phyloP scores from a whole-genome alignment of 2,329 filamentous ascomycete species.

The Clonostachys rhizophaga region DNA sequence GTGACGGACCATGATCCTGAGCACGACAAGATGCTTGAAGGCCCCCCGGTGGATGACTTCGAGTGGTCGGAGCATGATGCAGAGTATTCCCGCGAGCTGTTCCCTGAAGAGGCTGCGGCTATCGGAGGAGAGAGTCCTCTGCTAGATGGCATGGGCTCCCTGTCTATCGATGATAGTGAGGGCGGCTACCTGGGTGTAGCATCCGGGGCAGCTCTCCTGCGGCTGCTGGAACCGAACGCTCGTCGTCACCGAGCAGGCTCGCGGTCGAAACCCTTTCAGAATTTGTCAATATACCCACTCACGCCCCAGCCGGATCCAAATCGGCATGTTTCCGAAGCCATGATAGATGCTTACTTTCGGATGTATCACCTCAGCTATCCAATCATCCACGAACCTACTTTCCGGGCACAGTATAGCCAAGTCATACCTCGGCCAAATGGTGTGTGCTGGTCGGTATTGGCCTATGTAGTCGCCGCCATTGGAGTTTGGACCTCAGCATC shows the following conservation, averaged over 20 bases:
- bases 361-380: constrained; percentile 39
- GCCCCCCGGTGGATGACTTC: constrained; percentile 25
- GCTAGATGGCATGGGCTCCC: constrained; percentile 29
- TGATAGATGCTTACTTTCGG: constrained; percentile 35
- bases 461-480: constrained; percentile 27
- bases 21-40: constrained; percentile 18
- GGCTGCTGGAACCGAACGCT: constrained; percentile 23
- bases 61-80: constrained; percentile 27
- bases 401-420: constrained; percentile 27
- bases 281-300: background rate
- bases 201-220: constrained; percentile 36
- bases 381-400: constrained; percentile 38
- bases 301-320: constrained; percentile 22
- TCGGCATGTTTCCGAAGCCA: constrained; percentile 19
- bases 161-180: constrained; percentile 25
- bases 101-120: constrained; percentile 7
- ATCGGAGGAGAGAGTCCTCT: constrained; percentile 16
- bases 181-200: constrained; percentile 39
- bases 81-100: constrained; percentile 14
- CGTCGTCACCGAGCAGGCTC: constrained; percentile 12
- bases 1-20: background rate
- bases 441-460: constrained; percentile 19
- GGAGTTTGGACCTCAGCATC: constrained; percentile 23
- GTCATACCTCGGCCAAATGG: constrained; percentile 23
- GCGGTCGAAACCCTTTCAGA: constrained; percentile 2